Base-by-base conservation (phyloP, 2,329 filamentous ascomycete genomes). In the Colletotrichum simmondsii region DNA sequence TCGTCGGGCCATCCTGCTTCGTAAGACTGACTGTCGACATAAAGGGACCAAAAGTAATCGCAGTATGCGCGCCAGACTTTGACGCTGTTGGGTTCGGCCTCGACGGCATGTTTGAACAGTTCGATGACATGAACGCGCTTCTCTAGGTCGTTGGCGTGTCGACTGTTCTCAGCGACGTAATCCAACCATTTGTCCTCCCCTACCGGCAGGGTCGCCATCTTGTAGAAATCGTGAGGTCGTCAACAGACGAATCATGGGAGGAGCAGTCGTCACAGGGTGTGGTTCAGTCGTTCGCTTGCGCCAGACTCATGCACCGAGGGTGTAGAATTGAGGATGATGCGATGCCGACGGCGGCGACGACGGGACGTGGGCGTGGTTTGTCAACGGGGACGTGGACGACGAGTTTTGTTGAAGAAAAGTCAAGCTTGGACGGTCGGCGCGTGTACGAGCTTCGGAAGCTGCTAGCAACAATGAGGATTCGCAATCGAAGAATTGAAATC, bases 101-200 rank as follows among this genome's bases (percentile, higher is more conserved):
- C 83, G 26, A 92, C 89, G 70, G 94, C 93, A 76, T 88, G 89
- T 76, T 92, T 91, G 83, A 91, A 95, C 57, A 93, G 83, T 80
- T 96, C 94, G 78, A 95, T 87, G 60, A 94, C 86, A 74, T 88
- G 87, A 79, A 94, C 88, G 76, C 92, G 91, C 77, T 90, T 88
- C 74, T 95, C 92, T 67, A 93, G 82, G 79, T 92, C 84, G 79
- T 85, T 80, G 79, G 92, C 85, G 83, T 86, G 84, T 82, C 88
- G 85, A 69, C 88, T 89, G 76, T 93, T 90, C 81, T 95, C 94
- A 74, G 94, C 90, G 75, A 96, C 88, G 82, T 93, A 94, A 77
- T 93, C 92, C 76, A 93, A 83, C 94, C 94, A 97, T 80, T 89
- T 89, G 71, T 93, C 91, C 85, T 97, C 94, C 77, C 93, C 93